Conservation (phyloP, 2,329 filamentous ascomycete genomes). For the Corinectria fuckeliana region DNA sequence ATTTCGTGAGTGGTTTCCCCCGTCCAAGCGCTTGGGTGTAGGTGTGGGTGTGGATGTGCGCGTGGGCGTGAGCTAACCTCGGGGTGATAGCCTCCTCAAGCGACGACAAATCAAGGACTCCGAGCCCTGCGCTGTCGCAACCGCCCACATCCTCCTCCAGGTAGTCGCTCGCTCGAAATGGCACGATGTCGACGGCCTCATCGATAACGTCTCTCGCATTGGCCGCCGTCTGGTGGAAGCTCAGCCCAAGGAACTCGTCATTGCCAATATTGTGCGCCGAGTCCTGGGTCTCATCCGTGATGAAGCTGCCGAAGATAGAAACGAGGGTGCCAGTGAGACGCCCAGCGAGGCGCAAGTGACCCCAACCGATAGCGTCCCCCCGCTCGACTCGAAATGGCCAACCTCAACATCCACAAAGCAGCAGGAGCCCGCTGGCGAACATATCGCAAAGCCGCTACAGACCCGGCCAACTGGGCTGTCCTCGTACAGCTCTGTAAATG, state of each 20-base stretch:
- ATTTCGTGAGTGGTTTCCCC: slow-evolving; percentile 68
- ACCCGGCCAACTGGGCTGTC: slow-evolving; percentile 67
- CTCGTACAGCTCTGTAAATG: slow-evolving; percentile 68
- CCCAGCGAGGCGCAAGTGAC: slow-evolving; percentile 54
- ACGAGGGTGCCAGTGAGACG: slow-evolving; percentile 67
- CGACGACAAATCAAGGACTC: slow-evolving; percentile 88
- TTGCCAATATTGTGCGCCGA: slow-evolving; percentile 92
- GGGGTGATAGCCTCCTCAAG: slow-evolving; percentile 75
- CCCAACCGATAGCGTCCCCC: slow-evolving; percentile 48
- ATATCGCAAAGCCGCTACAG: slow-evolving; percentile 39
- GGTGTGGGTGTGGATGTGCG: too few species aligned
- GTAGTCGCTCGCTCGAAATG: slow-evolving; percentile 85
- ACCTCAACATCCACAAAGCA: slow-evolving; percentile 44
- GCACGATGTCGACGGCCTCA: slow-evolving; percentile 77
- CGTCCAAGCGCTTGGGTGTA: neutral
- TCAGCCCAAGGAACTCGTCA: slow-evolving; percentile 87
- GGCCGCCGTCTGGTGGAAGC: slow-evolving; percentile 81
- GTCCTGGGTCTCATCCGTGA: slow-evolving; percentile 91
- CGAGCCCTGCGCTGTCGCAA: slow-evolving; percentile 88
- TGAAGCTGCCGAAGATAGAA: slow-evolving; percentile 82
- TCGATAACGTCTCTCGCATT: slow-evolving; percentile 79
- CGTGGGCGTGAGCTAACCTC: slow-evolving; percentile 1
- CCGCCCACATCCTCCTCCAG: slow-evolving; percentile 84
- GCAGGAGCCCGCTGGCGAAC: slow-evolving; percentile 43
- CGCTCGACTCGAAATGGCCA: slow-evolving; percentile 40